Conservation (phyloP, 1,284 basidiomycete species). For the Termitomyces sp. region DNA sequence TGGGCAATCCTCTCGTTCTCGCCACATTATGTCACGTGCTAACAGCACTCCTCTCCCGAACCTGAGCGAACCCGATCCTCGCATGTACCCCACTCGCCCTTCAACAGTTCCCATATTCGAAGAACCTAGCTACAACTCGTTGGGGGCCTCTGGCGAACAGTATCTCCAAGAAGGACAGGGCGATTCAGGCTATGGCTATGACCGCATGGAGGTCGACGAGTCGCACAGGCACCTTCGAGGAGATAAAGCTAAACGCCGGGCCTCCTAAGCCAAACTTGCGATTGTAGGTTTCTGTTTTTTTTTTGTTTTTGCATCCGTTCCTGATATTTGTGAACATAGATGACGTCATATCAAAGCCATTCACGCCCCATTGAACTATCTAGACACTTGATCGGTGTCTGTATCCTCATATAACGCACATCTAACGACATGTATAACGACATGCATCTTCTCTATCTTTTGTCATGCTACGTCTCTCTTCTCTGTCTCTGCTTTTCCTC, state of each 20-base stretch:
- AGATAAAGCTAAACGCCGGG: conserved; percentile 5
- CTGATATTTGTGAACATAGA: not conserved
- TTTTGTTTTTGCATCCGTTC: not conserved
- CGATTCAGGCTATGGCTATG: not conserved
- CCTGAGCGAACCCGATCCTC: not conserved
- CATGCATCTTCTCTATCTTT: not conserved
- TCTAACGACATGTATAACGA: not conserved
- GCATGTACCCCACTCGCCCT: conserved; percentile 1
- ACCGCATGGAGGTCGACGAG: not conserved
- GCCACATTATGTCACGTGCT: not conserved
- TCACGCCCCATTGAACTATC: not conserved
- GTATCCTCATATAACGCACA: not conserved
- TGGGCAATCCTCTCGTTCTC: not conserved
- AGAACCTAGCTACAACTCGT: not conserved
- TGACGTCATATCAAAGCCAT: not conserved
- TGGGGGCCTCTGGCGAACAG: not conserved
- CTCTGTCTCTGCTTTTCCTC: not conserved
- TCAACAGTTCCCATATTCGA: conserved; percentile 3
- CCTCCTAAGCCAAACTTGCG: not conserved
- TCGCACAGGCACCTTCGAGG: conserved; percentile 1
- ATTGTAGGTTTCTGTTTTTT: not conserved
- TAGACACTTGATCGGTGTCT: not conserved
- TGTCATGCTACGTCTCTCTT: not conserved
- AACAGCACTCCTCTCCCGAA: conserved; percentile 4
- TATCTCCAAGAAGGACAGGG: not conserved